phyloP scores from a whole-genome alignment of 164 flowering plant species.

The Magnolia officinalis region DNA sequence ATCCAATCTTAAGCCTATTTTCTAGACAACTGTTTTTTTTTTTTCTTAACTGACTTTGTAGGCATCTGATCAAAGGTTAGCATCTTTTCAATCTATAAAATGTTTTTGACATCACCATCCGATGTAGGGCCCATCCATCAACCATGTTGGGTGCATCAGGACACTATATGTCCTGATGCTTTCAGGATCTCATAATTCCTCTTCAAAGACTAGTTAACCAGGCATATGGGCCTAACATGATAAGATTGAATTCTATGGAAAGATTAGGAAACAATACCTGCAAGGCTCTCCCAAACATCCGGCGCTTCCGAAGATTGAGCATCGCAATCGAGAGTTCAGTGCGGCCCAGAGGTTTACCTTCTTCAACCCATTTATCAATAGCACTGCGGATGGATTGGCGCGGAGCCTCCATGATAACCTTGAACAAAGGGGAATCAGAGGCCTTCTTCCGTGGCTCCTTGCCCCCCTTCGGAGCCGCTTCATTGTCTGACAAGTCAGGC shows the following conservation, averaged over 20 bases:
- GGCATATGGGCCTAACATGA: too few species aligned
- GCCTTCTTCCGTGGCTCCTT: constrained; percentile 10
- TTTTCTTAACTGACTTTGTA: too few species aligned
- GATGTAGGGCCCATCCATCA: too few species aligned
- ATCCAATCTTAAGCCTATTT: too few species aligned
- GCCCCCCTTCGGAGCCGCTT: constrained; percentile 10
- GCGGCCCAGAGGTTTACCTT: constrained; percentile 51
- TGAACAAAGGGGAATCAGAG: constrained; percentile 28
- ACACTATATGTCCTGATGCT: too few species aligned
- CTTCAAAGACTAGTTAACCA: too few species aligned
- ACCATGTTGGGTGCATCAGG: too few species aligned
- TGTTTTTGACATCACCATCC: too few species aligned
- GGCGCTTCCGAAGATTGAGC: constrained; percentile 50
- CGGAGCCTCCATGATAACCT: constrained; percentile 38
- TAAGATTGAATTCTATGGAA: neutral
- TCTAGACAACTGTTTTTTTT: too few species aligned
- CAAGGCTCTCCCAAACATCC: constrained; percentile 59
- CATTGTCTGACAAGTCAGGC: constrained; percentile 31
- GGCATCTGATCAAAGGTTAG: too few species aligned
- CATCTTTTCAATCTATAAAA: too few species aligned
- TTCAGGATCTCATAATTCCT: too few species aligned
- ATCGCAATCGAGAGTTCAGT: constrained; percentile 36
- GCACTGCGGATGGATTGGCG: constrained; percentile 26
- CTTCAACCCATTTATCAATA: constrained; percentile 60
- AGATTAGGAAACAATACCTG: constrained; percentile 44